Conservation (phyloP, 2,329 filamentous ascomycete genomes). For the Botrytis paeoniae region DNA sequence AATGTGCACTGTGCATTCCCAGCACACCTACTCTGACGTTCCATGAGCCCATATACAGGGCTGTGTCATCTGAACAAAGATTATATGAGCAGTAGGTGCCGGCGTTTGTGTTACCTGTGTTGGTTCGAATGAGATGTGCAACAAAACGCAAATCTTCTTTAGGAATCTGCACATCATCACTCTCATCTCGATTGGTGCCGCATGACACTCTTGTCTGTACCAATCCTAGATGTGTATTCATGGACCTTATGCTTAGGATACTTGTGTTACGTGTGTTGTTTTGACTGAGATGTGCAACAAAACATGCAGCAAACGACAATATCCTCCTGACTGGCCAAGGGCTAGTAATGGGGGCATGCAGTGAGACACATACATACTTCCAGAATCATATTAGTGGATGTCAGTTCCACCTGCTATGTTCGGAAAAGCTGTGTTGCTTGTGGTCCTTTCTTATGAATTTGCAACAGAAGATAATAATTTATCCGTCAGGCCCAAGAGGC, state of each 20-base stretch:
- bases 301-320: background rate
- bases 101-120: background rate
- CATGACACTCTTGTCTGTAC: background rate
- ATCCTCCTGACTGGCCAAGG: background rate
- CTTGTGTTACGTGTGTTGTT: background rate
- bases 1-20: background rate
- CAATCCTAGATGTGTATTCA: background rate
- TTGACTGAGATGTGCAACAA: constrained; percentile 15
- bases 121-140: constrained; percentile 10
- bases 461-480: background rate
- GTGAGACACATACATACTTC: background rate
- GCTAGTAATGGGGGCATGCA: background rate
- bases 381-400: background rate
- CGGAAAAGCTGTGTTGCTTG: background rate
- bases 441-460: background rate
- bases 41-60: background rate
- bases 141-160: background rate
- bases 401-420: background rate
- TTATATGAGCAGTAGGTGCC: too few relatives aligned
- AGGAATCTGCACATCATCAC: background rate
- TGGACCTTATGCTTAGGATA: background rate
- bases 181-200: too few relatives aligned
- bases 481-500: too few relatives aligned
- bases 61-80: background rate
- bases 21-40: background rate